Evolutionary conservation across 768 basidiomycete species (phyloP).

Genomic region (Lactarius hengduanensis): DNA sequence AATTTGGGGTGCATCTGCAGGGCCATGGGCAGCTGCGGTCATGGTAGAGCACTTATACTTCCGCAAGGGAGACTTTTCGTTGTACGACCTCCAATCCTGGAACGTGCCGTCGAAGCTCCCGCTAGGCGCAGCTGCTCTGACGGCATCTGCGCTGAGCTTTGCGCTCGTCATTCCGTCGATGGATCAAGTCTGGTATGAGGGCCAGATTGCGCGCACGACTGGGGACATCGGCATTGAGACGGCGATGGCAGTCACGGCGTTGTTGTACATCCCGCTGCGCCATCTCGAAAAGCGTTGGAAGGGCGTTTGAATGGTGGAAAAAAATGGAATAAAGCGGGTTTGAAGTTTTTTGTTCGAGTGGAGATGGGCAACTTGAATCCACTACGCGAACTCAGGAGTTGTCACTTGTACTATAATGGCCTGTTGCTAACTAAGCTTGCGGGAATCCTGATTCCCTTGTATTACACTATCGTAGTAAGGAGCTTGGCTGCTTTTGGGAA

Average conservation of each 20-base stretch:
- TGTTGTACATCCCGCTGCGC: constrained; percentile 57
- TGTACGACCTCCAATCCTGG: constrained; percentile 55
- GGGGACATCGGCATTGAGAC: constrained; percentile 74
- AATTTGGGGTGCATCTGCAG: constrained; percentile 41
- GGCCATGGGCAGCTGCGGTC: constrained; percentile 56
- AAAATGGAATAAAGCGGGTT: not conserved
- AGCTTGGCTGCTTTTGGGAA: no score
- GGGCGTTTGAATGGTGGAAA: constrained; percentile 6
- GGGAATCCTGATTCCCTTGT: no score
- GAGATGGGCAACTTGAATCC: no score
- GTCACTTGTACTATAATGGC: no score
- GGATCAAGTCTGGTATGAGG: constrained; percentile 67
- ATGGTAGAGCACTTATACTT: constrained; percentile 67
- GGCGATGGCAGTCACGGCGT: constrained; percentile 47
- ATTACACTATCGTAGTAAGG: no score
- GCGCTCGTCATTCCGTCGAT: constrained; percentile 64
- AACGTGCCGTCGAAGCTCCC: constrained; percentile 54
- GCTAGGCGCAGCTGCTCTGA: constrained; percentile 58
- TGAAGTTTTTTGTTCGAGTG: not conserved
- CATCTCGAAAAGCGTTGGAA: constrained; percentile 32
- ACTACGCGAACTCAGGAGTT: no score
- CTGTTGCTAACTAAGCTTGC: no score
- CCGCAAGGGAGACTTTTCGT: constrained; percentile 47
- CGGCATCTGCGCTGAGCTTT: constrained; percentile 50
- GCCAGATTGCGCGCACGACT: constrained; percentile 59